Evolutionary conservation across 2,329 filamentous ascomycete genomes (phyloP).

Genomic region (Paecilomyces fulvus): DNA sequence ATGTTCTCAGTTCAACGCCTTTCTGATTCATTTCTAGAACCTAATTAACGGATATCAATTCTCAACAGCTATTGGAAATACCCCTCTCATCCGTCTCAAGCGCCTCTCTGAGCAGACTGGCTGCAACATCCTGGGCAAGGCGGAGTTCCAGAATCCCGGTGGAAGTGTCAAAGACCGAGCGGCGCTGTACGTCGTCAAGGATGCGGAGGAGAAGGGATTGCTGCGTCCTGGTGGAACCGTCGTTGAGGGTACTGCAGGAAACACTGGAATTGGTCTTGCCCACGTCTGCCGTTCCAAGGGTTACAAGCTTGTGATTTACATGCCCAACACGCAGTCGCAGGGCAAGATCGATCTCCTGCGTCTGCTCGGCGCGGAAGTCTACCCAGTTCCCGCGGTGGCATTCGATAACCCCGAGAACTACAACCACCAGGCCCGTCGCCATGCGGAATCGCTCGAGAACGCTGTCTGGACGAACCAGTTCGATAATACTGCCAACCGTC

Average conservation of each 20-base stretch:
- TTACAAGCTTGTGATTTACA: constrained; percentile 96
- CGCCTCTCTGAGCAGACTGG: constrained; percentile 81
- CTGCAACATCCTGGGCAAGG: constrained; percentile 91
- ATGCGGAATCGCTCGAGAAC: constrained; percentile 78
- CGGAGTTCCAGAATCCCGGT: constrained; percentile 97
- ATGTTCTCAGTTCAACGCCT: constrained; percentile 17
- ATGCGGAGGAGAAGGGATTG: constrained; percentile 82
- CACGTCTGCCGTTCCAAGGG: constrained; percentile 90
- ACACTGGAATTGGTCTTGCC: constrained; percentile 94
- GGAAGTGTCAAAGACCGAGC: constrained; percentile 95
- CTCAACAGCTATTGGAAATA: constrained; percentile 85
- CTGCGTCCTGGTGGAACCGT: constrained; percentile 83
- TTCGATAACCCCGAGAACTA: constrained; percentile 96
- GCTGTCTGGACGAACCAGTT: constrained; percentile 99
- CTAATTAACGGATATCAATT: background rate
- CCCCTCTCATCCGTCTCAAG: constrained; percentile 84
- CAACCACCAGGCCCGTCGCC: constrained; percentile 87
- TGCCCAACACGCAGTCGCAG: constrained; percentile 97
- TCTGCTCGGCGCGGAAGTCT: constrained; percentile 86
- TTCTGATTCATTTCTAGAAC: background rate
- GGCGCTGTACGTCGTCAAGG: constrained; percentile 84
- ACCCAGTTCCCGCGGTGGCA: constrained; percentile 89
- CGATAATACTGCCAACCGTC: constrained; percentile 88
- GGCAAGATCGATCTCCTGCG: constrained; percentile 93
- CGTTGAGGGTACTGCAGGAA: constrained; percentile 93